Evolutionary conservation across 371 early-diverging fungal species (phyloP), one percentile per base, ranked within the genome.

Genomic region (Mucor sp.): DNA sequence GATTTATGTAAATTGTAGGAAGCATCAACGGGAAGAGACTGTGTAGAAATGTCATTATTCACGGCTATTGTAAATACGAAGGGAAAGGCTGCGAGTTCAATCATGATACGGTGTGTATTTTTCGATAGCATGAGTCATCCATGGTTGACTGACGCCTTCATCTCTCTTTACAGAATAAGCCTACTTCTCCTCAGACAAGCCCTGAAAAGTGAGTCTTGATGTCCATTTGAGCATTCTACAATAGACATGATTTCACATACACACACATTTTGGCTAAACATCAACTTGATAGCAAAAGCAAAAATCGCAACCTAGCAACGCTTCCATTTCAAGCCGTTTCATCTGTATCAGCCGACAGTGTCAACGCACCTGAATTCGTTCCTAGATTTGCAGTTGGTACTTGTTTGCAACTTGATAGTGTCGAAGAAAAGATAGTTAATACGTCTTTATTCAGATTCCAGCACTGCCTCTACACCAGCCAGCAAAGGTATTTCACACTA

Each of bases 31-130:
- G 79, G 66, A 87, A 83, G 68, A 83, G 92, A 25, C 77, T 85
- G 50, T 95, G 94, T 75, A 85, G 93, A 50, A 92, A 95, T 74
- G 85, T 94, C 53, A 89, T 93, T 62, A 93, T 93, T 70, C 91
- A 93, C 74, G 95, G 95, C 7, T 90, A 85, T 71, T 95, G 95
- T 85, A 93, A 93, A 77, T 92, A 79, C 63, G 94, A 95, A 81
- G 85, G 86, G 68, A 89, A 74, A 93, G 95, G 39, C 8, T 95
- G 95, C 78, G 90, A 91, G 79, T 95, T 92, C 76, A 91, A 89
- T 67, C 95, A 95, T 72, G 91, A 91, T 60, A 70, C 75, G 70
- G 91, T 90, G 81, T 63, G 43, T 57, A 25, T 60, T 48, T 28
- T 27, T 39, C 4, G 2, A n/a, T 48, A 12, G 19, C 61, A 53